Evolutionary conservation across 2,329 filamentous ascomycete species (phyloP), one percentile per base, ranked within the genome.

Genomic region (Aspergillus fumigatus): DNA sequence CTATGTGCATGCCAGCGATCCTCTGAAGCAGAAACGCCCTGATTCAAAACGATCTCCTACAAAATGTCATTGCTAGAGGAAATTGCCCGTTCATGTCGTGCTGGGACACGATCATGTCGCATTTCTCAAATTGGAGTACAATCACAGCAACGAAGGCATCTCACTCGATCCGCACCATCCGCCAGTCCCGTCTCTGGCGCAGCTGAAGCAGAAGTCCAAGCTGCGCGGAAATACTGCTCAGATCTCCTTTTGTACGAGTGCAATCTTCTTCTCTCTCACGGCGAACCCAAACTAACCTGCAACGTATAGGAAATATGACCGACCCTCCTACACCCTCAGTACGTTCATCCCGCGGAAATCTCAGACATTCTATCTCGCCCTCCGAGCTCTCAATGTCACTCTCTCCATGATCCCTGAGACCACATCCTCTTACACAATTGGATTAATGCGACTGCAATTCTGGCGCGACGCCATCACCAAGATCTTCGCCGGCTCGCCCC

Each of bases 351-450:
- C 91, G 1, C 79, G 79, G 3, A 81, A 87, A 29, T 82, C 88
- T 11, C 87, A 86, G 67, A 87, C 95, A 74, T 88, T 90, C 63
- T 97, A 97, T 76, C 84, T 96, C 64, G 91, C 92, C 57, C 85
- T 99, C 56, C 89, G 93, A 61, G 89, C 92, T 51, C 86, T 99
- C 73, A 99, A 99, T 71, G 83, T 97, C 67, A 93, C 97, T 73
- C 84, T 97, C 58, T 90, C 93, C 48, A 85, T 90, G 56, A 88
- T 97, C 60, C 91, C 94, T 56, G 93, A 97, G 75, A 86, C 89
- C 11, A 92, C 94, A 21, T 94, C 90, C 49, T 94, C 89, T 59
- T 85, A 89, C n/a, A 88, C 88, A 3, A 89, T 97, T 59, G 93
- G 91, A 51, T 82, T 87, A 52, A 86, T 97, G 81, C 91, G 94